Evolutionary conservation across 192 early-diverging fungal genomes (phyloP).

Genomic region (Gryganskiella cystojenkinii): DNA sequence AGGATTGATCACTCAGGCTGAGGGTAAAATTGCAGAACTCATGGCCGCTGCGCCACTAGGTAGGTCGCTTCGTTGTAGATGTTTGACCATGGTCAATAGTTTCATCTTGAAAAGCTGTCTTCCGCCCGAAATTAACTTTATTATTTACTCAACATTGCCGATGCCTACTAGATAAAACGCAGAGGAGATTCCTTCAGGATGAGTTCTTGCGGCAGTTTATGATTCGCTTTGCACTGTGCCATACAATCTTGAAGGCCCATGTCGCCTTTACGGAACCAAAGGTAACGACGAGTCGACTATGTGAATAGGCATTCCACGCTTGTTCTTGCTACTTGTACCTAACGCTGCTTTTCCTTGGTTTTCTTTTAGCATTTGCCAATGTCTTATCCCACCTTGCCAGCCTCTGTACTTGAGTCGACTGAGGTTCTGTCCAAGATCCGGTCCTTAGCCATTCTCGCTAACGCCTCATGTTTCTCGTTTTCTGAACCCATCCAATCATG

Average conservation of each 20-base stretch:
- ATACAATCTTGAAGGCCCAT: constrained; percentile 77
- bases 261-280: constrained; percentile 65
- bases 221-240: constrained; percentile 83
- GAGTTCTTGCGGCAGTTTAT: constrained; percentile 94
- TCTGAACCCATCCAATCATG: constrained; percentile 15
- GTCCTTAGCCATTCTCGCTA: constrained; percentile 59
- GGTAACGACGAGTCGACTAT: too few species aligned
- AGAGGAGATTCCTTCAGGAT: constrained; percentile 84
- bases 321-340: constrained; percentile 3
- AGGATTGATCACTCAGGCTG: constrained; percentile 59
- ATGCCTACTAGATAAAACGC: constrained; percentile 47
- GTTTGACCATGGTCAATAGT: too few species aligned
- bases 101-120: neutral
- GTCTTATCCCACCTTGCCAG: constrained; percentile 72
- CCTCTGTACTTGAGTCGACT: constrained; percentile 64
- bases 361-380: constrained; percentile 69
- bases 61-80: constrained; percentile 9
- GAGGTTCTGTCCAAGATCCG: constrained; percentile 69
- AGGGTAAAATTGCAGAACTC: constrained; percentile 65
- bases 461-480: constrained; percentile 60
- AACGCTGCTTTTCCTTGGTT: neutral
- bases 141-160: neutral
- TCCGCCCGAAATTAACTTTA: neutral
- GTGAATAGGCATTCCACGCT: neutral
- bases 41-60: constrained; percentile 51